A percentile compares a stretch with the other conserved stretches of the same genome.
Evolutionary conservation across 768 basidiomycete genomes (phyloP).

Genomic region (Leccinum disarticulatum): DNA sequence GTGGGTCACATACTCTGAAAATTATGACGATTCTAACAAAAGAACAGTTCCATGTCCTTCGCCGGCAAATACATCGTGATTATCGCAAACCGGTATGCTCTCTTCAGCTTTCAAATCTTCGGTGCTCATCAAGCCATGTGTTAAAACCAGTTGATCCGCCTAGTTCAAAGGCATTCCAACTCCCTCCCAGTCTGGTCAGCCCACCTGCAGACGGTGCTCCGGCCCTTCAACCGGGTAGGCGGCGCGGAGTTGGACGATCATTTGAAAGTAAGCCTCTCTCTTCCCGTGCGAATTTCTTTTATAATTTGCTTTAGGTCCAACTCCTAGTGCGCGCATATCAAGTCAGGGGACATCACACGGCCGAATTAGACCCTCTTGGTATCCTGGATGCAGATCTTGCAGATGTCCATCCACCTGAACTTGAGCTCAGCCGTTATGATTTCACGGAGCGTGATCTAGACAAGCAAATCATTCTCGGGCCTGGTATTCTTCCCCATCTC

Average conservation of each 20-base stretch:
- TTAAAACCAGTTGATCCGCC: too few species aligned
- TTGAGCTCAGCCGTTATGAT: conserved; percentile 91
- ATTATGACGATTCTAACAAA: conserved; percentile 13
- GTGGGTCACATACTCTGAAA: conserved; percentile 34
- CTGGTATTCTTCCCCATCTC: conserved; percentile 95
- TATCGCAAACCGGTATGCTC: too few species aligned
- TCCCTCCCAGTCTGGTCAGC: conserved; percentile 73
- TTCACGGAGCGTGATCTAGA: conserved; percentile 93
- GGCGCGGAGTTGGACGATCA: conserved; percentile 89
- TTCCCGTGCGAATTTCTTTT: conserved; percentile 2
- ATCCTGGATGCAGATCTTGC: conserved; percentile 89
- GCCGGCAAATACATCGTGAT: too few species aligned
- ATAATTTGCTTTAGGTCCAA: conserved; percentile 67
- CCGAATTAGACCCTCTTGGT: conserved; percentile 93
- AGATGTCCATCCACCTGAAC: conserved; percentile 77
- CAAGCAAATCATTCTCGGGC: conserved; percentile 91
- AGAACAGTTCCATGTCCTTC: too few species aligned
- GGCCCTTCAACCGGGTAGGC: conserved; percentile 58
- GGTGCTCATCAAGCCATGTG: too few species aligned
- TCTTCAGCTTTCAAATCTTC: too few species aligned
- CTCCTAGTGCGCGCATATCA: conserved; percentile 97
- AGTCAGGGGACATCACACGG: conserved; percentile 96
- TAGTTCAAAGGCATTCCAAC: conserved; percentile 68
- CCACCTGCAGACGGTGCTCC: conserved; percentile 79
- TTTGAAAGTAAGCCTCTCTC: conserved; percentile 65